phyloP scores from a whole-genome alignment of 768 basidiomycete species.

The Inosperma sp. region DNA sequence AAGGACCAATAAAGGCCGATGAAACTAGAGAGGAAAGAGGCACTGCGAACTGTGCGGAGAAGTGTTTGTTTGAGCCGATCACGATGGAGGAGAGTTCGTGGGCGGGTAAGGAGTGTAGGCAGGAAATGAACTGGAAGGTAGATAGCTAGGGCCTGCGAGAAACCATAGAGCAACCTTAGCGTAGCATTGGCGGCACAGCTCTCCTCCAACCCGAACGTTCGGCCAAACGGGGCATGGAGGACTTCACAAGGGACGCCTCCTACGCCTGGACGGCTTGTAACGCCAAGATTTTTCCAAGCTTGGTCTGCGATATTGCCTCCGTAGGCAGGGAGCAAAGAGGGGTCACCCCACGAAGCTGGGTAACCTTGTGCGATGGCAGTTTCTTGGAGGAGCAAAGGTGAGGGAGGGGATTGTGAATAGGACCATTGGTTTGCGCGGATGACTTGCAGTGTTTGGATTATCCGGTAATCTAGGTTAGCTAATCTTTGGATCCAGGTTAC shows the following conservation, averaged over 20 bases:
- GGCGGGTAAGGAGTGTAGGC: slow-evolving; percentile 58
- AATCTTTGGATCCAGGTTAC: slow-evolving; percentile 75
- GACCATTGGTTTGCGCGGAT: slow-evolving; percentile 57
- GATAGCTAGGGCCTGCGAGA: slow-evolving; percentile 57
- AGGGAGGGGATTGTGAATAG: slow-evolving; percentile 40
- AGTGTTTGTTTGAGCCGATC: slow-evolving; percentile 40
- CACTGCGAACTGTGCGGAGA: slow-evolving; percentile 55
- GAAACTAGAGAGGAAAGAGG: slow-evolving; percentile 69
- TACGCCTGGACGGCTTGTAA: slow-evolving; percentile 46
- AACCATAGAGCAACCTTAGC: slow-evolving; percentile 52
- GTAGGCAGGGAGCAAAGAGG: slow-evolving; percentile 52
- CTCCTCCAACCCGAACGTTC: slow-evolving; percentile 40
- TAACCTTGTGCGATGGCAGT: slow-evolving; percentile 55
- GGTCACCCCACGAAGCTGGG: slow-evolving; percentile 61
- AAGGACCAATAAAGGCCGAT: slow-evolving; percentile 65
- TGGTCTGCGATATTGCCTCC: slow-evolving; percentile 51
- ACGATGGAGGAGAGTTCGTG: slow-evolving; percentile 45
- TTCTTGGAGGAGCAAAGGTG: slow-evolving; percentile 39
- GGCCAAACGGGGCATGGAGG: slow-evolving; percentile 56
- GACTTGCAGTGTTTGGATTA: slow-evolving; percentile 50
- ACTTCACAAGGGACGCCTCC: slow-evolving; percentile 77
- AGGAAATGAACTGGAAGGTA: slow-evolving; percentile 74
- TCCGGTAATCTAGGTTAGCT: slow-evolving; percentile 59
- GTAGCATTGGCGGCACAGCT: slow-evolving; percentile 59
- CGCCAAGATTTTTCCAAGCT: slow-evolving; percentile 53